These are phyloP conservation scores for Selaginella tamariscina DNA, from an alignment of 75 land plant genomes.

Conservation along the genomic window DNA sequence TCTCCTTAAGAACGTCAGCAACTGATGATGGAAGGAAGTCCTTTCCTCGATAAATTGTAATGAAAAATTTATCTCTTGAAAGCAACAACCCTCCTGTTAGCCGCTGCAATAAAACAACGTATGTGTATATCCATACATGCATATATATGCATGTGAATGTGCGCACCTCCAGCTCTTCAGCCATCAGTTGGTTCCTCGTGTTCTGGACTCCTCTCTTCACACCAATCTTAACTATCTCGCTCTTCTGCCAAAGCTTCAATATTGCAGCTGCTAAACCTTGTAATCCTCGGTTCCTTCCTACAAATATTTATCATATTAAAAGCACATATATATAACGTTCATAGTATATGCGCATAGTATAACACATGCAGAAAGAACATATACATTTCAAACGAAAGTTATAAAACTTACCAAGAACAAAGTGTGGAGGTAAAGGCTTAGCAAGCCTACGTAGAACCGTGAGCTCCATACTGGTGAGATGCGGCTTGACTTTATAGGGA, in stretches of 20 bases:
- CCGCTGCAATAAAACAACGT: conserved; percentile 32
- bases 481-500: conserved; percentile 62
- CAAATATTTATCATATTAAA: neutral
- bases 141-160: conserved; percentile 6
- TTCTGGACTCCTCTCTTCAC: conserved; percentile 89
- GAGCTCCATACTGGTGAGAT: conserved; percentile 62
- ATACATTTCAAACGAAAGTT: neutral
- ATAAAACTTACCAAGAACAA: conserved; percentile 63
- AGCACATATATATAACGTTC: neutral
- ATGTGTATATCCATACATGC: conserved; percentile 3
- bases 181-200: conserved; percentile 81
- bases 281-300: conserved; percentile 79
- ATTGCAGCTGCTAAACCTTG: conserved; percentile 89
- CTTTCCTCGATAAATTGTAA: conserved; percentile 81
- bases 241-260: conserved; percentile 86
- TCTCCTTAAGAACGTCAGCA: conserved; percentile 54
- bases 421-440: conserved; percentile 67
- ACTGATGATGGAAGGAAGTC: conserved; percentile 88
- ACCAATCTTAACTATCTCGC: conserved; percentile 77
- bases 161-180: conserved; percentile 81
- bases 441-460: conserved; percentile 67
- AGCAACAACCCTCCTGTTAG: conserved; percentile 86
- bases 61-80: conserved; percentile 65
- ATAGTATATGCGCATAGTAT: neutral
- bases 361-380: neutral